Evolutionary conservation across 78 protist species (phyloP).

Genomic region (Isochrysis galbana): DNA sequence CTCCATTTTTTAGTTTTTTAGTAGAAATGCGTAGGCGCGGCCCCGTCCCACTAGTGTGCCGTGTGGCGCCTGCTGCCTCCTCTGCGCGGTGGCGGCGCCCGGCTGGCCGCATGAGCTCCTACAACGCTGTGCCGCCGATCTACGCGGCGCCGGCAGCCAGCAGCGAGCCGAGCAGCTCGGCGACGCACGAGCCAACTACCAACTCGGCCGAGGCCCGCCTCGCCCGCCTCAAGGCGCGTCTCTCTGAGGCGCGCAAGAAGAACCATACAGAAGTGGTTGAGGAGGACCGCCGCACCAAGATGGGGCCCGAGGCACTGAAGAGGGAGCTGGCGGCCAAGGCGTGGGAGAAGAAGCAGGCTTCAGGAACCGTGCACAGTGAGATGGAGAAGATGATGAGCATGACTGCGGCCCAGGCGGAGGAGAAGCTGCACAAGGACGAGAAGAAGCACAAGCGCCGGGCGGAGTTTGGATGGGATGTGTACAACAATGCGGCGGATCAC

Average conservation of each 20-base stretch:
- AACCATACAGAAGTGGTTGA: constrained; percentile 37
- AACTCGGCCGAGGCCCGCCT: background rate
- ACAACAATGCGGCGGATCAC: background rate
- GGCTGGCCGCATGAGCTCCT: too few species aligned
- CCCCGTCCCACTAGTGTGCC: too few species aligned
- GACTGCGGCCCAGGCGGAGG: constrained; percentile 24
- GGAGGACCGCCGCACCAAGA: constrained; percentile 25
- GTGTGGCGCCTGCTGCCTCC: too few species aligned
- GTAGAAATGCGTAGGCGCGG: too few species aligned
- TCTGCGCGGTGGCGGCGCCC: too few species aligned
- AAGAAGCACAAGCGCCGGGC: background rate
- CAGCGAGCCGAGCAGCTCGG: background rate
- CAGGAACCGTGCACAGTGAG: background rate
- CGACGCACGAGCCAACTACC: background rate
- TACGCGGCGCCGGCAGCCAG: background rate
- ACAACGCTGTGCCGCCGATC: background rate
- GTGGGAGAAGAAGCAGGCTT: background rate
- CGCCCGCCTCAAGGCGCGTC: background rate
- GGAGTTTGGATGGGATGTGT: background rate
- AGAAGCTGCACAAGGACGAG: background rate
- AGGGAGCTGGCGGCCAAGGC: background rate
- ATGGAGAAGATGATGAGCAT: background rate
- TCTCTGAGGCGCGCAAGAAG: background rate
- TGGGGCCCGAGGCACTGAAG: background rate
- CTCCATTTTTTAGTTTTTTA: too few species aligned